Evolutionary conservation across 441 rosid genomes (phyloP).

Genomic region (Raphanus hybrid): DNA sequence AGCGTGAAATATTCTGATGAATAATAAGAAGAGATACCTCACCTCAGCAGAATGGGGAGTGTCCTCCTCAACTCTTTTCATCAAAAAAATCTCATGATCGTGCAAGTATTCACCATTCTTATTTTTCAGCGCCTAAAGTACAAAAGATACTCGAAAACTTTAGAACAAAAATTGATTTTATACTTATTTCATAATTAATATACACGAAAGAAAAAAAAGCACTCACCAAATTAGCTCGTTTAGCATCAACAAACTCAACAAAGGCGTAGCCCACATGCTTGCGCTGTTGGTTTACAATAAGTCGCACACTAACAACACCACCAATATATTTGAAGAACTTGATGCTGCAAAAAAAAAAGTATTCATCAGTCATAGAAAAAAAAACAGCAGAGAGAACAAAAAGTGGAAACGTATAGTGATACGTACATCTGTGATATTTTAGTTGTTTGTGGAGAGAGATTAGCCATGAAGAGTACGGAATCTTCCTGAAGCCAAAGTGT

Average conservation of each 20-base stretch:
- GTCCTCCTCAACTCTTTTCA: background rate
- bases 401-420: background rate
- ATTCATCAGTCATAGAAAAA: background rate
- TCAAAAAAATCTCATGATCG: conserved; percentile 7
- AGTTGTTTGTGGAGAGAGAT: conserved; percentile 4
- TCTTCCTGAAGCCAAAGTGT: background rate
- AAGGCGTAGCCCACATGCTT: conserved; percentile 3
- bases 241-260: background rate
- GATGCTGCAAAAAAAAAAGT: background rate
- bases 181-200: background rate
- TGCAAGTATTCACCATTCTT: conserved; percentile 10
- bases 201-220: background rate
- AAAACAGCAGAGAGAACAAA: background rate
- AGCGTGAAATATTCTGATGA: no score
- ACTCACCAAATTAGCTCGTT: background rate
- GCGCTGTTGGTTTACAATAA: background rate
- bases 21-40: conserved; percentile 4
- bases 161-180: background rate
- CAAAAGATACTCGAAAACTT: background rate
- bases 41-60: background rate
- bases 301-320: background rate
- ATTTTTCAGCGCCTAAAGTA: background rate
- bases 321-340: background rate
- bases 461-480: background rate
- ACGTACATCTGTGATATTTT: background rate